A percentile compares a stretch with the other conserved stretches of the same genome.
phyloP scores from a whole-genome alignment of 352 stramenopile species.

The Phytophthora meadii region DNA sequence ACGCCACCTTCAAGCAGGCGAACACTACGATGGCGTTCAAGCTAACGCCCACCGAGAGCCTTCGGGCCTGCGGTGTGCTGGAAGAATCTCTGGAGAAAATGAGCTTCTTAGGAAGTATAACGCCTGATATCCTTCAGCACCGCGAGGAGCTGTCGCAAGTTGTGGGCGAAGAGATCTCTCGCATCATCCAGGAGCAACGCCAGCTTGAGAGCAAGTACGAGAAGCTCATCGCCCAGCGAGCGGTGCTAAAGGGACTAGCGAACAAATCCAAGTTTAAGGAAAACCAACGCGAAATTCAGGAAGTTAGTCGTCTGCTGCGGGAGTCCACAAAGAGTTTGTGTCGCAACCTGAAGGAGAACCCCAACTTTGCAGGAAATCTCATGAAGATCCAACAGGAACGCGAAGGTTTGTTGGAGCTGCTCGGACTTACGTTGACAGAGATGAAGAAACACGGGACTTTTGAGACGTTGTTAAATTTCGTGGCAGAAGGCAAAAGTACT shows the following conservation, averaged over 20 bases:
- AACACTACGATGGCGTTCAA: constrained; percentile 51
- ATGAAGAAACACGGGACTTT: constrained; percentile 82
- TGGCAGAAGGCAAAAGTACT: constrained; percentile 79
- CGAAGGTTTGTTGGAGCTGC: constrained; percentile 78
- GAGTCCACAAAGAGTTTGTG: constrained; percentile 94
- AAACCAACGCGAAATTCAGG: constrained; percentile 93
- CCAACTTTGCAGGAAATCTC: constrained; percentile 92
- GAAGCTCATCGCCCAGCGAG: constrained; percentile 88
- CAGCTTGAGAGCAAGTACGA: constrained; percentile 90
- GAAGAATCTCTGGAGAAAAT: constrained; percentile 94
- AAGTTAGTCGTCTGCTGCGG: constrained; percentile 88
- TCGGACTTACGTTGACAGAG: constrained; percentile 68
- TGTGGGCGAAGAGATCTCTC: constrained; percentile 92
- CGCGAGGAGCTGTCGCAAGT: constrained; percentile 92
- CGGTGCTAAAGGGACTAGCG: constrained; percentile 87
- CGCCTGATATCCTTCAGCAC: constrained; percentile 92
- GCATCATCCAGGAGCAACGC: constrained; percentile 93
- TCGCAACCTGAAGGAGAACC: constrained; percentile 93
- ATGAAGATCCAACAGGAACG: constrained; percentile 94
- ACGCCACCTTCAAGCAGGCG: constrained; percentile 11
- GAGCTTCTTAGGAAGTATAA: constrained; percentile 91
- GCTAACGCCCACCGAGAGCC: constrained; percentile 68
- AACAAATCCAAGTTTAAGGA: constrained; percentile 96
- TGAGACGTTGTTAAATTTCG: constrained; percentile 74
- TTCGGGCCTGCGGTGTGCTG: constrained; percentile 80